Percentiles rank a stretch among this genome's conserved stretches.
These are phyloP conservation scores for Pistacia integerrima DNA, from an alignment of 345 rosid genomes.

Conservation along the genomic window DNA sequence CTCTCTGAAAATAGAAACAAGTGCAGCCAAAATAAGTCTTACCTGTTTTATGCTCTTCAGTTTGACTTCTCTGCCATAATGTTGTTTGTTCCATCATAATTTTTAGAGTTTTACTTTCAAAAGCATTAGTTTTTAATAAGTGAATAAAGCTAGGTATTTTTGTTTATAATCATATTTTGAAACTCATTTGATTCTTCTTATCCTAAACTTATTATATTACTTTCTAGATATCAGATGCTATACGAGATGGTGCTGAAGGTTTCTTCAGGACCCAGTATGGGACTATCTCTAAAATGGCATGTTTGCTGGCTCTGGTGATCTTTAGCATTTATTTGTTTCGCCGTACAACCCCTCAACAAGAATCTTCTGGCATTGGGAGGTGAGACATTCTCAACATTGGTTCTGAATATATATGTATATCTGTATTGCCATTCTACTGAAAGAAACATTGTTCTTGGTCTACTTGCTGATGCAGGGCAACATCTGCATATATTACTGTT, in stretches of 20 bases:
- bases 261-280: slow-evolving; percentile 97
- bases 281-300: slow-evolving; percentile 95
- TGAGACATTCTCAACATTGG: slow-evolving; percentile 25
- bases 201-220: slow-evolving; percentile 35
- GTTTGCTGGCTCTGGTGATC: slow-evolving; percentile 83
- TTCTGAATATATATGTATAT: not conserved
- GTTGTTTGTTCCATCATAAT: not conserved
- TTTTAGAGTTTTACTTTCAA: not conserved
- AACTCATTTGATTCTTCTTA: slow-evolving; percentile 18
- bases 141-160: not conserved
- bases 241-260: slow-evolving; percentile 99
- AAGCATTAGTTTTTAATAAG: not conserved
- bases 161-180: not conserved
- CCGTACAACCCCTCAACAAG: slow-evolving; percentile 89
- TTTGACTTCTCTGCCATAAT: not conserved
- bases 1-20: no score
- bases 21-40: no score
- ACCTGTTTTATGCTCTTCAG: no score
- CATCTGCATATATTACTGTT: slow-evolving; percentile 88
- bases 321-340: slow-evolving; percentile 88
- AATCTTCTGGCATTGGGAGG: slow-evolving; percentile 98
- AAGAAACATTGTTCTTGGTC: slow-evolving; percentile 24
- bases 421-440: not conserved
- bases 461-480: slow-evolving; percentile 55
- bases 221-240: slow-evolving; percentile 95